Conservation (phyloP, 202 grass and related monocot species). For the Setaria italica region DNA sequence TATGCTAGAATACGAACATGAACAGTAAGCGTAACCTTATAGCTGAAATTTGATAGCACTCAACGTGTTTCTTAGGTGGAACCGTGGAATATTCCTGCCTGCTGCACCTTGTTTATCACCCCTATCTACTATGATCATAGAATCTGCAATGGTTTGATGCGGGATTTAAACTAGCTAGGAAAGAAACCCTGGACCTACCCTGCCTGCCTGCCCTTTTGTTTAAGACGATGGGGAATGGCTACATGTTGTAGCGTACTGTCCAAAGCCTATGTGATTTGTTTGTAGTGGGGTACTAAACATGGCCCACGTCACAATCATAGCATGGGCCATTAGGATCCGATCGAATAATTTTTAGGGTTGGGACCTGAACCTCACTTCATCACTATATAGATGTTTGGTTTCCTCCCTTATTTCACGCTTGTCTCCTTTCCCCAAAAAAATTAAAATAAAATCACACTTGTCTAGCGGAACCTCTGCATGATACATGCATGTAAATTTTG, state of each 20-base stretch:
- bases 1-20: neutral
- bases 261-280: slow-evolving; percentile 44
- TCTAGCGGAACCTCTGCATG: neutral
- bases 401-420: neutral
- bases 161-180: neutral
- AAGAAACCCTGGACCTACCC: slow-evolving; percentile 38
- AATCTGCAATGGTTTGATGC: neutral
- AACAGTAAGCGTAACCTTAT: neutral
- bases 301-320: slow-evolving; percentile 31
- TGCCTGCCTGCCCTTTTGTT: slow-evolving; percentile 10
- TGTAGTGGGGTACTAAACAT: slow-evolving; percentile 2
- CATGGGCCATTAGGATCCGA: slow-evolving; percentile 23
- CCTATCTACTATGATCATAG: neutral
- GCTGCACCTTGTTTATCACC: neutral
- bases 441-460: neutral
- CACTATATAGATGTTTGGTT: neutral
- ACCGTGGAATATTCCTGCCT: neutral
- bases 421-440: neutral
- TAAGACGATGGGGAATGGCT: slow-evolving; percentile 41
- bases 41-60: neutral
- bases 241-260: slow-evolving; percentile 22
- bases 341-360: slow-evolving; percentile 38
- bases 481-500: too few species aligned
- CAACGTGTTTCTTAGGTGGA: neutral
- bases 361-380: slow-evolving; percentile 23